Evolutionary conservation across 2,329 filamentous ascomycete species (phyloP).

Genomic region (Fusarium tupiense): DNA sequence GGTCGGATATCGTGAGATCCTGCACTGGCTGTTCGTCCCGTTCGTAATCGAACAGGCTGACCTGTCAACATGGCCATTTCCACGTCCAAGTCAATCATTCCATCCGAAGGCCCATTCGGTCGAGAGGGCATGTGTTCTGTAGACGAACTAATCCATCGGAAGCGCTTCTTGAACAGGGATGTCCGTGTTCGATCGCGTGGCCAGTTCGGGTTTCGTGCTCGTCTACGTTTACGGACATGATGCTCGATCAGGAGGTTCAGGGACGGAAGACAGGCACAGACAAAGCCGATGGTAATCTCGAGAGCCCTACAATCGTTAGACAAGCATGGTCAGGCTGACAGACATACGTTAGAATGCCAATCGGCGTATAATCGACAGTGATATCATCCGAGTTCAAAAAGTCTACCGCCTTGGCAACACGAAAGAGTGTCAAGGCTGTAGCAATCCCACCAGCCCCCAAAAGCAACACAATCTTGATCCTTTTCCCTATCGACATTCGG

Average conservation of each 20-base stretch:
- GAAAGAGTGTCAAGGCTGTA: conserved; percentile 30
- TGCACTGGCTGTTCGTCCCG: background rate
- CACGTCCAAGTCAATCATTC: conserved; percentile 32
- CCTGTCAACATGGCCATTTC: conserved; percentile 38
- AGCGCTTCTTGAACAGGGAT: conserved; percentile 8
- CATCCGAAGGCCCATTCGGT: background rate
- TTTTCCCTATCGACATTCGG: conserved; percentile 25
- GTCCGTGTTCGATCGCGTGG: background rate
- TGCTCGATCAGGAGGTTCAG: conserved; percentile 32
- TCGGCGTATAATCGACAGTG: conserved; percentile 28
- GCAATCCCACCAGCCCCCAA: conserved; percentile 36
- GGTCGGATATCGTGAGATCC: conserved; percentile 17
- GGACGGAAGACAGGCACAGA: conserved; percentile 37
- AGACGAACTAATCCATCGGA: conserved; percentile 27
- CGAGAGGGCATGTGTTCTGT: conserved; percentile 7
- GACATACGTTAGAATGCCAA: conserved; percentile 33
- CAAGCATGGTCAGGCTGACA: rapidly evolving
- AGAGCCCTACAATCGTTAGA: conserved; percentile 10
- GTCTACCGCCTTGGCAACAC: conserved; percentile 3
- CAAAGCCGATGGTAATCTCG: conserved; percentile 36
- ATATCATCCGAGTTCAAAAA: conserved; percentile 36
- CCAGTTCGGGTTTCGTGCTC: background rate
- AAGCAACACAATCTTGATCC: conserved; percentile 35
- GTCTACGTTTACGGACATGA: conserved; percentile 20
- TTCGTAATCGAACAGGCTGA: conserved; percentile 10